Percentiles rank a stretch among this genome's conserved stretches.
phyloP scores from a whole-genome alignment of 805 yeast genomes.

The Myxozyma monticola region DNA sequence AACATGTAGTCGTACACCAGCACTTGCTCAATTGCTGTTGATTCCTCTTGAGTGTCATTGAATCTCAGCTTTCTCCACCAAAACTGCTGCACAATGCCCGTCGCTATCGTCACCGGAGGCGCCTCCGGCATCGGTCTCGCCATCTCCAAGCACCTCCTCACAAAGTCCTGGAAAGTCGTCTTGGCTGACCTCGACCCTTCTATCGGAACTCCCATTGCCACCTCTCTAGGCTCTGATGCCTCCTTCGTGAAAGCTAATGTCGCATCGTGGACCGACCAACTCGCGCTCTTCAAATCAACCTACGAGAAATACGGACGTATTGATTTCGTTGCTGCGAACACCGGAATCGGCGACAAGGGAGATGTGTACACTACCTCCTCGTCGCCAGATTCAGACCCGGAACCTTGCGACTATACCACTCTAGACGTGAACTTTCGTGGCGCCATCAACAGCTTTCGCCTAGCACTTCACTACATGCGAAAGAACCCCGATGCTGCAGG shows the following conservation, averaged over 20 bases:
- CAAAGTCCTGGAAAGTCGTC: constrained; percentile 8
- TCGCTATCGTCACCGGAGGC: constrained; percentile 22
- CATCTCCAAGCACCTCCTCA: constrained; percentile 6
- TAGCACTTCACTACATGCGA: constrained; percentile 1
- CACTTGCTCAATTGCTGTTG: too few relatives aligned
- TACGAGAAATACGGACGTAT: not conserved
- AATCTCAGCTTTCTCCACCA: too few relatives aligned
- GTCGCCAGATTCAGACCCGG: not conserved
- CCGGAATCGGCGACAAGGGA: constrained; percentile 9
- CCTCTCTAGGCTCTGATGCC: not conserved
- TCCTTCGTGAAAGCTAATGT: constrained; percentile 9
- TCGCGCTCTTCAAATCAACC: constrained; percentile 2
- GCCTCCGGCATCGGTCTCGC: constrained; percentile 24
- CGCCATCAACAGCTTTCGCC: not conserved
- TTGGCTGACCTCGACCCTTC: constrained; percentile 7
- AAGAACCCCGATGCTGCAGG: not conserved
- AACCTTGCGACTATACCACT: not conserved
- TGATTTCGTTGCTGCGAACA: constrained; percentile 10
- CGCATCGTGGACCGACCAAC: constrained; percentile 11
- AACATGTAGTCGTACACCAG: too few relatives aligned
- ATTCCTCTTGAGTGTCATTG: too few relatives aligned
- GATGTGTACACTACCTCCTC: not conserved
- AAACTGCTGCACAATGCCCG: constrained; percentile 12
- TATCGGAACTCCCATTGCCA: not conserved
- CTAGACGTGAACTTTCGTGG: constrained; percentile 1